phyloP scores from a whole-genome alignment of 306 rosid genomes.

The Castanopsis chinensis region DNA sequence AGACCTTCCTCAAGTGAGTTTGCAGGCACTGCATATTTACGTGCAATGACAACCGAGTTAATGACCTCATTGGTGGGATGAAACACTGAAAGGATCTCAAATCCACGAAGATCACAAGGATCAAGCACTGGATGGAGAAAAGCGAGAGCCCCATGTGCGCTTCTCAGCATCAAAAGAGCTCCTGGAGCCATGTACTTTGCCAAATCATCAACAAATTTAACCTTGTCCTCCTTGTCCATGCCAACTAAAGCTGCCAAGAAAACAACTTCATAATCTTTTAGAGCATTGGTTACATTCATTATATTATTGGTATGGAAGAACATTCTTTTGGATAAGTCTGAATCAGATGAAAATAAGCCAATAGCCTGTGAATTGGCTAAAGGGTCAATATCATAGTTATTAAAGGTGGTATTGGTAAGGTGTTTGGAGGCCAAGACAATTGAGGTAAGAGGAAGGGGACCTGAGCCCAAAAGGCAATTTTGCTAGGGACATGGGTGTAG shows the following conservation, averaged over 20 bases:
- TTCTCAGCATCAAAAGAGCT: conserved; percentile 66
- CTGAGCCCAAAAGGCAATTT: conserved; percentile 79
- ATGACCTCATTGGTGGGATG: conserved; percentile 77
- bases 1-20: conserved; percentile 27
- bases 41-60: conserved; percentile 64
- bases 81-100: conserved; percentile 65
- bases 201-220: conserved; percentile 48
- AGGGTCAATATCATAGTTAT: conserved; percentile 66
- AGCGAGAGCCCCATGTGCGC: conserved; percentile 73
- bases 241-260: conserved; percentile 88
- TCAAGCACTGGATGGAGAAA: conserved; percentile 80
- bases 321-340: conserved; percentile 58
- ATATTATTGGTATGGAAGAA: conserved; percentile 60
- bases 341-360: conserved; percentile 45
- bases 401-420: conserved; percentile 49
- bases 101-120: conserved; percentile 56
- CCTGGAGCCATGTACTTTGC: conserved; percentile 60
- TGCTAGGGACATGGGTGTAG: conserved; percentile 25
- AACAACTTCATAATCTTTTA: conserved; percentile 55
- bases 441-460: conserved; percentile 86
- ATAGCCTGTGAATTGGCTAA: conserved; percentile 61
- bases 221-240: conserved; percentile 59
- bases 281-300: conserved; percentile 38
- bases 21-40: conserved; percentile 34
- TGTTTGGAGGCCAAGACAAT: conserved; percentile 68